phyloP scores from a whole-genome alignment of 2,329 filamentous ascomycete genomes.

The Monosporascus sp. region DNA sequence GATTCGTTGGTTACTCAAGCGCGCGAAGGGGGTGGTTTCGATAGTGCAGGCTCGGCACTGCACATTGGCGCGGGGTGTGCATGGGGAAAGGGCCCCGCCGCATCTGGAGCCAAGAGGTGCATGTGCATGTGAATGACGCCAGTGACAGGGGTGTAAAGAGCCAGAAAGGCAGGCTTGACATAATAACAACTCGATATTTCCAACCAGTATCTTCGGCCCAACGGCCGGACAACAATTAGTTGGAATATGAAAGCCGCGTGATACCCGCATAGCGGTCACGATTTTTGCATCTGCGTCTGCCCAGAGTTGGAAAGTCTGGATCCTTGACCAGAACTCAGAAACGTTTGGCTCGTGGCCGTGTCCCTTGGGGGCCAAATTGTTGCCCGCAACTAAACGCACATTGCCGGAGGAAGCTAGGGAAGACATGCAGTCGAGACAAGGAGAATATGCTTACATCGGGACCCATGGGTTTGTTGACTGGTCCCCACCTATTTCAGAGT shows the following conservation, averaged over 20 bases:
- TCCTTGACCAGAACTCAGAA: background rate
- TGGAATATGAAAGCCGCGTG: background rate
- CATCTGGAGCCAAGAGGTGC: constrained; percentile 10
- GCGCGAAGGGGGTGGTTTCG: background rate
- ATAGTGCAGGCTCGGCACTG: background rate
- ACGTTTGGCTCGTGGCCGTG: background rate
- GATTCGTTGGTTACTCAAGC: constrained; percentile 10
- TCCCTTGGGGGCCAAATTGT: background rate
- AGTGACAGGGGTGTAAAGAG: constrained; percentile 16
- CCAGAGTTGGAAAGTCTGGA: background rate
- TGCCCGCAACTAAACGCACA: background rate
- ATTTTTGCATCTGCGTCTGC: background rate
- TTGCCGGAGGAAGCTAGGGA: constrained; percentile 3
- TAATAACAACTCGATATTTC: background rate
- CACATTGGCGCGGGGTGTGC: background rate
- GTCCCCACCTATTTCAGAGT: constrained; percentile 64
- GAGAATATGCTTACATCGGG: constrained; percentile 68
- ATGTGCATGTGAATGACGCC: constrained; percentile 17
- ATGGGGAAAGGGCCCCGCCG: background rate
- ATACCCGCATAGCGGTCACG: background rate
- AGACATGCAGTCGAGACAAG: constrained; percentile 3
- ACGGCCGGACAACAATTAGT: background rate
- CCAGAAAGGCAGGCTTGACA: background rate
- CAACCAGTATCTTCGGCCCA: background rate
- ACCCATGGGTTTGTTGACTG: constrained; percentile 98